Conservation (phyloP, 2,329 filamentous ascomycete genomes). For the Cercospora brassicicola region DNA sequence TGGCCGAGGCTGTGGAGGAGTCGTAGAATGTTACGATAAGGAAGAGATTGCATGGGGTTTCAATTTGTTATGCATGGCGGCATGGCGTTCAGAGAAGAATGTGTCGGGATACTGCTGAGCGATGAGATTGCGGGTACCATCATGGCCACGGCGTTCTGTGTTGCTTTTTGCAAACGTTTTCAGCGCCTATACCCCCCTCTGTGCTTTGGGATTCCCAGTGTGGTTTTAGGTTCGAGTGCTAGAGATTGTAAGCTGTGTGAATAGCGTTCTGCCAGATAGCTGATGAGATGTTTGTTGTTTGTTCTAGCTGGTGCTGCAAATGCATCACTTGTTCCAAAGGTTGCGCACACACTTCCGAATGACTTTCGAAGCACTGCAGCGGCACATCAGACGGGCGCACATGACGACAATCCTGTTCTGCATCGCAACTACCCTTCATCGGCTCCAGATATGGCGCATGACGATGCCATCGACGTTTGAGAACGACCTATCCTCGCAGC, state of each 20-base stretch:
- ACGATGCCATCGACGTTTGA: no score
- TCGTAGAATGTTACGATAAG: constrained; percentile 1
- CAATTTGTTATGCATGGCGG: constrained; percentile 3
- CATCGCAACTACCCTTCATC: no score
- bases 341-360: background rate
- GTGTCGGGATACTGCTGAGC: background rate
- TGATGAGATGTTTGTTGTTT: background rate
- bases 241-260: background rate
- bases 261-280: background rate
- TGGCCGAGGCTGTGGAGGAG: constrained; percentile 47
- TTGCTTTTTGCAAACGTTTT: background rate
- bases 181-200: constrained; percentile 1
- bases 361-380: background rate
- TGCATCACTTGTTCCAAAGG: background rate
- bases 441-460: no score
- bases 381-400: no score
- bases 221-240: background rate
- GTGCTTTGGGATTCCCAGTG: background rate
- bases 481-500: no score
- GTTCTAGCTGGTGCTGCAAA: background rate
- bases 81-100: background rate
- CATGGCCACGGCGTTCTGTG: background rate
- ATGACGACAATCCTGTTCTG: no score
- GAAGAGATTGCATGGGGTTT: background rate
- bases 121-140: background rate